phyloP scores from a whole-genome alignment of 2,329 filamentous ascomycete genomes.

The Lasiodiplodia citricola region DNA sequence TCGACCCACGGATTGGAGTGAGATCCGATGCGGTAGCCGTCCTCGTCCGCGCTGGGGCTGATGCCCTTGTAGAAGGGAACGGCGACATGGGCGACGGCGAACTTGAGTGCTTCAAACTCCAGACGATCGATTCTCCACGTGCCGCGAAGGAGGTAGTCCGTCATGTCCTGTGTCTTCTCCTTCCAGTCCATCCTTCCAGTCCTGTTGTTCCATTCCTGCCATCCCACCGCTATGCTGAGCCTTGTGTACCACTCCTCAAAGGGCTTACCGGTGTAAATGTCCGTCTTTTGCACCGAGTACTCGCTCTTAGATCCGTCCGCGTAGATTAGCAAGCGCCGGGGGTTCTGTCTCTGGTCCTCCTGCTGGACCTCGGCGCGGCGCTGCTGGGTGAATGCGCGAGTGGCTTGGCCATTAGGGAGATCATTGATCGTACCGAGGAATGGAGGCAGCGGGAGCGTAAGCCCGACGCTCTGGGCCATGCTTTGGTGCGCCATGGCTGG shows the following conservation, averaged over 20 bases:
- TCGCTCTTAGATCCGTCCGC: background rate
- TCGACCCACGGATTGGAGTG: background rate
- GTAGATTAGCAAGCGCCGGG: background rate
- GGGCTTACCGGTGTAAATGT: background rate
- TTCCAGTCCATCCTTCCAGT: background rate
- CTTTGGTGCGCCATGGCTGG: background rate
- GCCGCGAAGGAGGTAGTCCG: background rate
- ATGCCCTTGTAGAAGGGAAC: background rate
- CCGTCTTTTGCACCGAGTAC: background rate
- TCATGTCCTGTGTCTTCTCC: background rate
- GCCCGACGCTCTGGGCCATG: background rate
- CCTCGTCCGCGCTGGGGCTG: background rate
- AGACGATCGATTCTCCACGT: background rate
- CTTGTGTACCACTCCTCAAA: background rate
- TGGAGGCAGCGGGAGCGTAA: rapidly evolving
- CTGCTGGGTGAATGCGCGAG: background rate
- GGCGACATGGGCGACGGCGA: background rate
- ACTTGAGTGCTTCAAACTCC: background rate
- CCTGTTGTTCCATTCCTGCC: background rate
- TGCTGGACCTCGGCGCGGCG: background rate
- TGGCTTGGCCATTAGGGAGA: background rate
- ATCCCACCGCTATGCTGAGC: background rate
- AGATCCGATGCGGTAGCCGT: background rate
- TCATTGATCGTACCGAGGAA: background rate
- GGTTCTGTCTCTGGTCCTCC: background rate